These are phyloP conservation scores for Pichia sp. DNA, from an alignment of 1,139 yeast species.

Conservation along the genomic window DNA sequence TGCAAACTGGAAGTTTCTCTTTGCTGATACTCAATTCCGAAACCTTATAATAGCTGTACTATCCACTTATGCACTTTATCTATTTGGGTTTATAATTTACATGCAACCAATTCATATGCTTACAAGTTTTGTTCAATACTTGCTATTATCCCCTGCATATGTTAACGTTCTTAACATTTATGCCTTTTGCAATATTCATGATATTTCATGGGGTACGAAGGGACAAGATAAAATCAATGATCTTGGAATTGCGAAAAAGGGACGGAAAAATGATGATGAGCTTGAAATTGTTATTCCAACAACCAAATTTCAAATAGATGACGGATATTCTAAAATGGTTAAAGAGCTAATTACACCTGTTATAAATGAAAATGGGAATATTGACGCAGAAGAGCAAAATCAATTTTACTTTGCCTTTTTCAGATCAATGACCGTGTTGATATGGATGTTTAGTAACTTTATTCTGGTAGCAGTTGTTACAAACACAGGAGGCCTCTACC, in stretches of 20 bases:
- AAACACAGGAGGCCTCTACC: constrained; percentile 54
- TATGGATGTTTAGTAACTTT: constrained; percentile 72
- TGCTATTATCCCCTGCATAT: constrained; percentile 67
- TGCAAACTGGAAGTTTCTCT: constrained; percentile 41
- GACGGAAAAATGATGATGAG: constrained; percentile 32
- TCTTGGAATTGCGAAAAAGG: constrained; percentile 59
- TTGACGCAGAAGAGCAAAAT: constrained; percentile 28
- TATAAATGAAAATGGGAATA: not conserved
- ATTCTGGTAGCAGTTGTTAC: constrained; percentile 60
- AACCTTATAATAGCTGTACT: constrained; percentile 81
- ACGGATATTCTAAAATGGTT: constrained; percentile 45
- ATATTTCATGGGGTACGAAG: constrained; percentile 84
- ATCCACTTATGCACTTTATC: constrained; percentile 77
- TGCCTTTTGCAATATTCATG: constrained; percentile 81
- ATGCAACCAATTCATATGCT: constrained; percentile 77
- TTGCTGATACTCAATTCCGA: constrained; percentile 61
- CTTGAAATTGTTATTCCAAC: constrained; percentile 68
- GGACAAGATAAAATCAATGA: constrained; percentile 59
- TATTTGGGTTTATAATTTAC: constrained; percentile 65
- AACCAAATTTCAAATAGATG: constrained; percentile 53
- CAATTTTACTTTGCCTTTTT: constrained; percentile 71
- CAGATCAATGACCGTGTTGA: constrained; percentile 69
- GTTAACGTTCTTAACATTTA: constrained; percentile 73
- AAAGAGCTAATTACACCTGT: constrained; percentile 33
- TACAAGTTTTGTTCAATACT: constrained; percentile 64